phyloP scores from a whole-genome alignment of 1,284 basidiomycete species.

The Coriolopsis trogii region DNA sequence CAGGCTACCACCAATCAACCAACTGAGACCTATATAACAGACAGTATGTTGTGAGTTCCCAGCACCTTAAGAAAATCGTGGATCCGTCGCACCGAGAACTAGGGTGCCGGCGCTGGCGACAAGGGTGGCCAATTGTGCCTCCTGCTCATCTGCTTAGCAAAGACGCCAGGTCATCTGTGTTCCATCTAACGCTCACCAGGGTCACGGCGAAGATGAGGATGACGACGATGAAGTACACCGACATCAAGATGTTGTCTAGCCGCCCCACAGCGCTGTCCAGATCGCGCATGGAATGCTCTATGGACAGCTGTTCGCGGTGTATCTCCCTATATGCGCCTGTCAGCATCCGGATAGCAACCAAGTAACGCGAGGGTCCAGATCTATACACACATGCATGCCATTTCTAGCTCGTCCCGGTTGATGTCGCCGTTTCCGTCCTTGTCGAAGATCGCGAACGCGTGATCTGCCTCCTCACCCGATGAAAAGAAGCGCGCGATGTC shows the following conservation, averaged over 20 bases:
- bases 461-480: conserved; percentile 64
- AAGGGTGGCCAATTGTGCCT: conserved; percentile 71
- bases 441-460: conserved; percentile 79
- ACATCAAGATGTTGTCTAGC: conserved; percentile 76
- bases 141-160: conserved; percentile 40
- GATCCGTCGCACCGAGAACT: conserved; percentile 75
- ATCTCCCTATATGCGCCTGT: conserved; percentile 54
- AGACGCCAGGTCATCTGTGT: conserved; percentile 38
- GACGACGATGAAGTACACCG: conserved; percentile 66
- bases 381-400: conserved; percentile 63
- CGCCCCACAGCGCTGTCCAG: conserved; percentile 88
- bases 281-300: conserved; percentile 89
- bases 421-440: conserved; percentile 84
- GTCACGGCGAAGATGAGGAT: conserved; percentile 77
- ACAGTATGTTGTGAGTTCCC: neutral
- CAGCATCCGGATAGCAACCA: neutral
- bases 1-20: conserved; percentile 81
- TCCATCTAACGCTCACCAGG: conserved; percentile 46
- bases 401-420: conserved; percentile 75
- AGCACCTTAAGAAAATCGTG: neutral
- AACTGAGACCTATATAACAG: conserved; percentile 64
- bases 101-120: conserved; percentile 84
- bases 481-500: conserved; percentile 82
- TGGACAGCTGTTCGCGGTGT: conserved; percentile 83
- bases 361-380: conserved; percentile 11